Base-by-base conservation (phyloP, 1,284 basidiomycete species). In the Polyporus tsugae region DNA sequence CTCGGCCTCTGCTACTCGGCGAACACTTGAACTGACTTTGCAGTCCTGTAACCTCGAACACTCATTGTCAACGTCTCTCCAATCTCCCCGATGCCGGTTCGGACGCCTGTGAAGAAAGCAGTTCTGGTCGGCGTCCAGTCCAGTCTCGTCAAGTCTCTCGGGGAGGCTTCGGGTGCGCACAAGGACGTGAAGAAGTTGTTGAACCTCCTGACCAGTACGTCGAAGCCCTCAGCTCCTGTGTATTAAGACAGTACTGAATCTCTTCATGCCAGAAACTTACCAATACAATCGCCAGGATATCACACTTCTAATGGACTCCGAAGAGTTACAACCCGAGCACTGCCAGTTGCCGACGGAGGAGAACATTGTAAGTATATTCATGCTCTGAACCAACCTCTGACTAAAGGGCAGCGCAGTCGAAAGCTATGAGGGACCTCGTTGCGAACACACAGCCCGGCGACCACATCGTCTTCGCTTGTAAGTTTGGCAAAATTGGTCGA, bases 381-480 rank as follows among this genome's bases (percentile, higher is more conserved):
- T 36, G 10, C 6, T 15, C 15, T 49, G 6, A 19, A 38, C 4
- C 19, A 4, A 36, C 17, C 38, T 7, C 57, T 19, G 7, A 4
- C n/a, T 59, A 15, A 29, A 29, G 29, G 11, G 7, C 25, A 29
- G 25, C 41, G 44, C 19, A 76, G 75, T 6, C 72, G 9, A 7
- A 60, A 2, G 70, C 68, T 10, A 76, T 76, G 74, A 53, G 62
- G 7, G 60, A 72, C 4, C 67, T 77, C 6, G 70, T 76, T 10
- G 25, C 13, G 0, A 72, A 65, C 19, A 70, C 68, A 11, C 64
- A 64, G 9, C 22, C 64, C 0, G 74, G 73, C 1, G 76, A 76
- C 59, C 71, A 70, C 41, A 70, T 75, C 44, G 66, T 75, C 0
- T 75, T 75, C 55, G 70, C 75, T 6, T 75, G 76, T 77, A 62